These are phyloP conservation scores for Diplogelasinospora grovesii DNA, from an alignment of 495 filamentous ascomycete genomes.

Conservation along the genomic window DNA sequence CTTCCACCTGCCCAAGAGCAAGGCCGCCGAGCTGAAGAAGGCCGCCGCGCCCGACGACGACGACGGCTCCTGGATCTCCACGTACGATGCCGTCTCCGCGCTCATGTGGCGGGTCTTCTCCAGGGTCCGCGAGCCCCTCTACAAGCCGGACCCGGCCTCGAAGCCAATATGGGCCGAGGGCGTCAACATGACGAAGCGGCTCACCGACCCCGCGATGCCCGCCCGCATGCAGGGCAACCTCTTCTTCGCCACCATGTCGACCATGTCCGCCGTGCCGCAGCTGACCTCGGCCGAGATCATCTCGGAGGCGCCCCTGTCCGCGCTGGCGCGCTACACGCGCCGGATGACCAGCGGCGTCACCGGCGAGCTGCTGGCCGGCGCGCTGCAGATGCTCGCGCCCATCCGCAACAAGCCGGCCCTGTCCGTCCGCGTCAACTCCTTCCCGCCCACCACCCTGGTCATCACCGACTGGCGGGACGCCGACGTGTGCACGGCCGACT, in stretches of 20 bases:
- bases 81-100: constrained; percentile 35
- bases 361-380: constrained; percentile 20
- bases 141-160: constrained; percentile 20
- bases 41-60: constrained; percentile 9
- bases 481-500: constrained; percentile 18
- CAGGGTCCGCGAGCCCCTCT: constrained; percentile 26
- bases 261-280: constrained; percentile 10
- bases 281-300: constrained; percentile 28
- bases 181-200: constrained; percentile 34
- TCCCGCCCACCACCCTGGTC: constrained; percentile 21
- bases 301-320: constrained; percentile 28
- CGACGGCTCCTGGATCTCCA: constrained; percentile 33
- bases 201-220: constrained; percentile 23
- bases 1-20: constrained; percentile 39
- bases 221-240: constrained; percentile 30
- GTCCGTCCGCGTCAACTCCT: constrained; percentile 22
- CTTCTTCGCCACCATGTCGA: constrained; percentile 19
- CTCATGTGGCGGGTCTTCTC: constrained; percentile 29
- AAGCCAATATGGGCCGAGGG: constrained; percentile 29
- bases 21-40: constrained; percentile 32
- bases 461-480: constrained; percentile 29
- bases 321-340: constrained; percentile 30
- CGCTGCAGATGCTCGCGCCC: constrained; percentile 25
- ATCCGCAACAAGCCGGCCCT: constrained; percentile 33
- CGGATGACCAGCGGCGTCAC: constrained; percentile 29